phyloP scores from a whole-genome alignment of 1,139 yeast genomes.

The Protomyces lactucae-debilis region DNA sequence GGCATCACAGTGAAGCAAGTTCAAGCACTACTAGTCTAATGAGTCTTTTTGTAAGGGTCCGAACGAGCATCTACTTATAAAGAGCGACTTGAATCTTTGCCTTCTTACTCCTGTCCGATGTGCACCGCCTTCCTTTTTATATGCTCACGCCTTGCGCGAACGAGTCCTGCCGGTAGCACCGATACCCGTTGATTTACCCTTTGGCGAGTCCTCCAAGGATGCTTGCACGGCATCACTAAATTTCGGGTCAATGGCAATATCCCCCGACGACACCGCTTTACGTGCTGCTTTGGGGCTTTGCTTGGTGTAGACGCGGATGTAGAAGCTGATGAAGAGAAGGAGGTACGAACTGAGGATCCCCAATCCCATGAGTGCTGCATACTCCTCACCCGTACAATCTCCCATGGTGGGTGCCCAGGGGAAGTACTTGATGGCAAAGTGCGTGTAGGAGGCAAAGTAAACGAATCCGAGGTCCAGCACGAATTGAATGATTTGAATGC shows the following conservation, averaged over 20 bases:
- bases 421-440: slow-evolving; percentile 42
- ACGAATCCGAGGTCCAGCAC: slow-evolving; percentile 83
- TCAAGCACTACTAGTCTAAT: neutral
- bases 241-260: slow-evolving; percentile 24
- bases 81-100: neutral
- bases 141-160: slow-evolving; percentile 22
- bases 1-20: neutral
- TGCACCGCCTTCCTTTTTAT: too few species aligned
- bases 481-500: slow-evolving; percentile 92
- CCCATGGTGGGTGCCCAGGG: slow-evolving; percentile 72
- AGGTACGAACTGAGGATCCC: slow-evolving; percentile 83
- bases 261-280: slow-evolving; percentile 13
- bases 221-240: slow-evolving; percentile 17
- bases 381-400: slow-evolving; percentile 84
- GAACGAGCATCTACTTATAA: neutral
- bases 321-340: slow-evolving; percentile 86
- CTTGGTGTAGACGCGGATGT: slow-evolving; percentile 75
- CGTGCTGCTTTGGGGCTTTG: slow-evolving; percentile 33
- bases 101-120: neutral
- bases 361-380: slow-evolving; percentile 89
- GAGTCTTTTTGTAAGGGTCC: neutral
- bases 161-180: slow-evolving; percentile 21
- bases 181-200: slow-evolving; percentile 2
- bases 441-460: slow-evolving; percentile 75
- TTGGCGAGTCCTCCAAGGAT: slow-evolving; percentile 18